Percentiles rank a stretch among this genome's conserved stretches.
Evolutionary conservation across 2,329 filamentous ascomycete genomes (phyloP).

Genomic region (Leptoxyphium fumago): DNA sequence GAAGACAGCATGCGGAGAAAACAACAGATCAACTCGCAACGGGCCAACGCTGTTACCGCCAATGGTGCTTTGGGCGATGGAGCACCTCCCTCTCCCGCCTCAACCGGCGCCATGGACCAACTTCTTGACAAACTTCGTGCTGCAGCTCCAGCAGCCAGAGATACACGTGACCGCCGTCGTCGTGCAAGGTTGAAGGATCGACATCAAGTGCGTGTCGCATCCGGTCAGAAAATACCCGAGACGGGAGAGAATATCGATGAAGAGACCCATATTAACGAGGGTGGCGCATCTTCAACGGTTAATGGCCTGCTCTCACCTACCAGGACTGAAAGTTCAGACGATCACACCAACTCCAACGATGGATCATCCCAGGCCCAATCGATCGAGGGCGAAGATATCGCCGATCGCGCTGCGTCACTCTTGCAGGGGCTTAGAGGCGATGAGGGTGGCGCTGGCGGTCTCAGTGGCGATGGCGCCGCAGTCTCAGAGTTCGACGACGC

Average conservation of each 20-base stretch:
- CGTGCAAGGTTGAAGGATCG: slow-evolving; percentile 79
- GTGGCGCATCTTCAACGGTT: slow-evolving; percentile 4
- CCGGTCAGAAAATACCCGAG: slow-evolving; percentile 78
- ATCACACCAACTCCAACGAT: slow-evolving; percentile 1
- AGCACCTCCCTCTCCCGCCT: slow-evolving; percentile 37
- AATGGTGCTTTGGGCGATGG: slow-evolving; percentile 26
- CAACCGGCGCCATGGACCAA: slow-evolving; percentile 88
- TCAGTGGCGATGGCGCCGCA: slow-evolving; percentile 40
- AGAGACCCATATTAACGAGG: slow-evolving; percentile 15
- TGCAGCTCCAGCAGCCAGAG: slow-evolving; percentile 76
- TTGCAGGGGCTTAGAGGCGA: slow-evolving; percentile 68
- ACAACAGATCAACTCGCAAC: slow-evolving; percentile 45
- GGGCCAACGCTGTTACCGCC: slow-evolving; percentile 31
- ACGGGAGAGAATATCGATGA: slow-evolving; percentile 17
- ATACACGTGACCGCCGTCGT: slow-evolving; percentile 76
- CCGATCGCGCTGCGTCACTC: slow-evolving; percentile 67
- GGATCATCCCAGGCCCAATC: slow-evolving; percentile 1
- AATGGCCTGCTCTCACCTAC: slow-evolving; percentile 13
- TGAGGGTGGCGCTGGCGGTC: slow-evolving; percentile 25
- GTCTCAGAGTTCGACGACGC: slow-evolving; percentile 43
- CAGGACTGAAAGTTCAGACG: slow-evolving; percentile 8
- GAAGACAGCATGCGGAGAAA: slow-evolving; percentile 90
- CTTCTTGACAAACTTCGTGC: slow-evolving; percentile 88
- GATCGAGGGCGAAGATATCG: slow-evolving; percentile 54
- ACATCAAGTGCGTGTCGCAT: slow-evolving; percentile 79